Conservation (phyloP, 2,329 filamentous ascomycete genomes). For the Ascochyta viciae-villosae region DNA sequence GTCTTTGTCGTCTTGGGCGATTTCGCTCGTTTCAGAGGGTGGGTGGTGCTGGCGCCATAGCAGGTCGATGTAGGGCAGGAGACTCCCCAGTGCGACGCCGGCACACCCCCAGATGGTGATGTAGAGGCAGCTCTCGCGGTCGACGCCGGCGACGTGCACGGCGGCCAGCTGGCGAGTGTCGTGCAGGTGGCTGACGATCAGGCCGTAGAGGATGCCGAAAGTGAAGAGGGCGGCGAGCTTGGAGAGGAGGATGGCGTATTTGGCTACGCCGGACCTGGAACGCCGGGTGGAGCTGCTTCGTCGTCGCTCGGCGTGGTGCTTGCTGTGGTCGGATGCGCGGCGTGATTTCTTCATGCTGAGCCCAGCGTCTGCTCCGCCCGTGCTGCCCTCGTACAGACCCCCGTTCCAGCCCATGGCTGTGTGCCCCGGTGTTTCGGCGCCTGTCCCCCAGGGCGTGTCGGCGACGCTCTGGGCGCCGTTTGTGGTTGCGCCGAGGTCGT, state of each 20-base stretch:
- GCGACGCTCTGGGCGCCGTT: slow-evolving; percentile 57
- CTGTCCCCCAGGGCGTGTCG: slow-evolving; percentile 79
- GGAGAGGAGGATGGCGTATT: slow-evolving; percentile 61
- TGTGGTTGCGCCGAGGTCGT: slow-evolving; percentile 37
- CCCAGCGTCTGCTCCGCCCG: slow-evolving; percentile 36
- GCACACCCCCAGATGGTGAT: slow-evolving; percentile 81
- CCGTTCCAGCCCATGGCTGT: slow-evolving; percentile 22
- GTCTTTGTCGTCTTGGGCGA: slow-evolving; percentile 39
- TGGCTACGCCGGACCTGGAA: neutral
- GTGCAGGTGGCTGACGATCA: slow-evolving; percentile 81
- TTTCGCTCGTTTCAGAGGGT: neutral
- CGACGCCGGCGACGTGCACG: slow-evolving; percentile 65
- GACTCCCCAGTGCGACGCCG: slow-evolving; percentile 77
- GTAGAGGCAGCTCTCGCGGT: slow-evolving; percentile 69
- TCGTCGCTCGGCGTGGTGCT: neutral
- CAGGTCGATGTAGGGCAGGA: slow-evolving; percentile 84
- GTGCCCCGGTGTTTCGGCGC: slow-evolving; percentile 70
- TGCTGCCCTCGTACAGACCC: slow-evolving; percentile 24
- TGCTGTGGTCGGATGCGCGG: slow-evolving; percentile 6
- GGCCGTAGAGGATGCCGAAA: slow-evolving; percentile 83
- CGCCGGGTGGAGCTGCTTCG: neutral
- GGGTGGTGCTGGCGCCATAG: slow-evolving; percentile 65
- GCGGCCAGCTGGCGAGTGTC: slow-evolving; percentile 69
- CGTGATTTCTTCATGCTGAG: slow-evolving; percentile 33
- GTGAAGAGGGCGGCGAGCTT: slow-evolving; percentile 73